Conservation (phyloP, 106 monocot species). For the Triglochin maritima region DNA sequence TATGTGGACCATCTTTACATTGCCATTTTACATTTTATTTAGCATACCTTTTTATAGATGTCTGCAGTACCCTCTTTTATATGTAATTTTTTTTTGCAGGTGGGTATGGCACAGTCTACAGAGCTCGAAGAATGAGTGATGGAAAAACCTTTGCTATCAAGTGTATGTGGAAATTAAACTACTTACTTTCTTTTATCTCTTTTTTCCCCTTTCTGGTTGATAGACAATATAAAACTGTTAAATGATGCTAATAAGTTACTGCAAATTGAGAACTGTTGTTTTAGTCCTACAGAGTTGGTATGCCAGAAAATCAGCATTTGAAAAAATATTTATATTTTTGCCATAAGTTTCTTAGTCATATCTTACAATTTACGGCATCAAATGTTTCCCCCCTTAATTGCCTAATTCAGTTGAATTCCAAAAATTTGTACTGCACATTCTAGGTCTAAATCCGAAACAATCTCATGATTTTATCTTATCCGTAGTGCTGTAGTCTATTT, state of each 20-base stretch:
- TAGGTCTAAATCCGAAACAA: too few species aligned
- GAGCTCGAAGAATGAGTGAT: slow-evolving; percentile 66
- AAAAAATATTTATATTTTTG: background rate
- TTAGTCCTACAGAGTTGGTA: background rate
- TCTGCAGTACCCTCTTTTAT: background rate
- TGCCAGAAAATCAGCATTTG: background rate
- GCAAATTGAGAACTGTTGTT: background rate
- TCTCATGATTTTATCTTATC: too few species aligned
- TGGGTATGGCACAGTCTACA: slow-evolving; percentile 95
- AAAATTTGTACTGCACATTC: too few species aligned
- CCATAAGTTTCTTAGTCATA: too few species aligned
- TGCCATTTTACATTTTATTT: background rate
- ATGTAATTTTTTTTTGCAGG: slow-evolving; percentile 26
- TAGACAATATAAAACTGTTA: background rate
- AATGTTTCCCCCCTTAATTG: too few species aligned
- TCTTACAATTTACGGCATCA: too few species aligned
- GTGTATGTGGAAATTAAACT: slow-evolving; percentile 39
- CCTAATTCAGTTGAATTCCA: too few species aligned
- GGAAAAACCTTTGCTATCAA: slow-evolving; percentile 90
- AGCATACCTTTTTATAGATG: background rate
- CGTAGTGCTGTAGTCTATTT: too few species aligned
- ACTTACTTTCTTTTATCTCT: background rate
- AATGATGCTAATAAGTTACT: background rate
- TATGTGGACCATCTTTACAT: background rate
- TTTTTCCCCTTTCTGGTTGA: background rate